Evolutionary conservation across 1,139 yeast genomes (phyloP).

Genomic region (Hyphopichia pseudoburtonii): DNA sequence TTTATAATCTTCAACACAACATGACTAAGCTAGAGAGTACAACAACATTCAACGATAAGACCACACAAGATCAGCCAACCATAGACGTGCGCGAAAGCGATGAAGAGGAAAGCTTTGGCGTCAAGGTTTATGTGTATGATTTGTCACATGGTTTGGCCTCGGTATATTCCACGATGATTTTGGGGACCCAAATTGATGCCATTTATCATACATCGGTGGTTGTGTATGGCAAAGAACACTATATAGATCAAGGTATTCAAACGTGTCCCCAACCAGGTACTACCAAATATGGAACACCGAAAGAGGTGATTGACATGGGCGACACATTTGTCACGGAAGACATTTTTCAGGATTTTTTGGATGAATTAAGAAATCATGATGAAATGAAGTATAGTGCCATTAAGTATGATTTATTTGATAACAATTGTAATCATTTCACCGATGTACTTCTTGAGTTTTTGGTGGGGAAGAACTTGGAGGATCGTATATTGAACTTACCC

Average conservation of each 20-base stretch:
- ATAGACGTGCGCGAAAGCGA: slow-evolving; percentile 3
- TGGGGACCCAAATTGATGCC: slow-evolving; percentile 55
- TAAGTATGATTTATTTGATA: slow-evolving; percentile 58
- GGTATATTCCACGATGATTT: slow-evolving; percentile 40
- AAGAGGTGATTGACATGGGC: slow-evolving; percentile 55
- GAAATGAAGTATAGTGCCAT: slow-evolving; percentile 46
- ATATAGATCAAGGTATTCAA: slow-evolving; percentile 62
- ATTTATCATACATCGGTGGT: slow-evolving; percentile 70
- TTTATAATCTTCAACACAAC: no score
- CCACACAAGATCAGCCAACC: not conserved
- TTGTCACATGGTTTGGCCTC: slow-evolving; percentile 51
- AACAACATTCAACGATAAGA: not conserved
- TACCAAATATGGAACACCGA: slow-evolving; percentile 62
- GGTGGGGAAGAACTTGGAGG: slow-evolving; percentile 50
- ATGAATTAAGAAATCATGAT: slow-evolving; percentile 42
- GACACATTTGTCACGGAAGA: slow-evolving; percentile 52
- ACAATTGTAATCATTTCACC: slow-evolving; percentile 71
- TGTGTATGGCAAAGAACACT: slow-evolving; percentile 53
- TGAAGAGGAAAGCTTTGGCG: slow-evolving; percentile 23
- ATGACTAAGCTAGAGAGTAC: no score
- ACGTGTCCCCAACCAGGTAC: slow-evolving; percentile 43
- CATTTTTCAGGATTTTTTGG: slow-evolving; percentile 51
- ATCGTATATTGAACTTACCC: slow-evolving; percentile 56
- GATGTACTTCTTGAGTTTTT: slow-evolving; percentile 58
- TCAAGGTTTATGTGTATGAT: slow-evolving; percentile 65